Percentiles rank a stretch among this genome's conserved stretches.
phyloP scores from a whole-genome alignment of 257 asterid genomes.

The Jacaranda mimosifolia region DNA sequence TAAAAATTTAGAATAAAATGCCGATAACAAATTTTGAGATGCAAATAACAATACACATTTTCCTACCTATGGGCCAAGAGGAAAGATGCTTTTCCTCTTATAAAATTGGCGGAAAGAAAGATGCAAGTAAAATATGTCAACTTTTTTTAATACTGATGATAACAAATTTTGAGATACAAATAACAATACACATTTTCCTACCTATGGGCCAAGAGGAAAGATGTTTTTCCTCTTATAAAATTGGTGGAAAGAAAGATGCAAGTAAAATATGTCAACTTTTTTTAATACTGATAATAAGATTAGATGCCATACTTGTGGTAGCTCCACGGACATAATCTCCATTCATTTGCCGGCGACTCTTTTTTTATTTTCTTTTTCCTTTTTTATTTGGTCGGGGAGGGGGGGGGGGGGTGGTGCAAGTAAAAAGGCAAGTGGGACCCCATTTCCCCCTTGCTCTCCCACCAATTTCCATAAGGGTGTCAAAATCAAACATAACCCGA shows the following conservation, averaged over 20 bases:
- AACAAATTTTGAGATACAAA: no score
- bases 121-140: slow-evolving; percentile 33
- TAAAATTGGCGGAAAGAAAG: slow-evolving; percentile 20
- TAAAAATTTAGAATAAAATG: no score
- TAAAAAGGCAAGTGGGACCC: slow-evolving; percentile 39
- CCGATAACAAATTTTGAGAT: no score
- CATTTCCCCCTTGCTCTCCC: slow-evolving; percentile 1
- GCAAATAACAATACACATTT: no score
- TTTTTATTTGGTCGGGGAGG: no score
- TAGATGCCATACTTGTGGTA: no score
- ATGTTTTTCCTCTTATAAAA: slow-evolving; percentile 23
- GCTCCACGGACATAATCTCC: no score
- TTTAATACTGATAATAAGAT: slow-evolving; percentile 14
- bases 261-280: slow-evolving; percentile 30
- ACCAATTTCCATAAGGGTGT: no score
- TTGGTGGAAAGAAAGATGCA: slow-evolving; percentile 22
- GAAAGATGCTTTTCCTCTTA: slow-evolving; percentile 28
- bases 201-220: slow-evolving; percentile 2
- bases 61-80: not conserved
- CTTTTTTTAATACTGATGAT: slow-evolving; percentile 20
- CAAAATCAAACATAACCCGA: no score
- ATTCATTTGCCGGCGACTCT: slow-evolving; percentile 33
- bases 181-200: no score
- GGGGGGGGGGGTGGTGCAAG: no score
- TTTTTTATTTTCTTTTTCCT: not conserved